These are phyloP conservation scores for Fusarium sp. DNA, from an alignment of 2,329 filamentous ascomycete species.

Conservation along the genomic window DNA sequence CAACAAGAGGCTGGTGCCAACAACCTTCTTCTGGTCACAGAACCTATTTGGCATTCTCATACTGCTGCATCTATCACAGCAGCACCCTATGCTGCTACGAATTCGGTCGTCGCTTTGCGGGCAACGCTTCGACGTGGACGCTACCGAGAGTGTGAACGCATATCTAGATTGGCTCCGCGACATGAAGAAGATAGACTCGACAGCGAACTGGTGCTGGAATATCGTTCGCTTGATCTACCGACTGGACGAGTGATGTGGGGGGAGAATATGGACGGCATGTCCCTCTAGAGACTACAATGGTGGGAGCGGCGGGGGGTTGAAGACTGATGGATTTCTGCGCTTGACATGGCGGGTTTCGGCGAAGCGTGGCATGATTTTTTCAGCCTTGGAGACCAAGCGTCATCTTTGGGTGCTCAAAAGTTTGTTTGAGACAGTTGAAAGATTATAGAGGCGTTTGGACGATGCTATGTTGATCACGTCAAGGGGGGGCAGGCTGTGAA, in stretches of 20 bases:
- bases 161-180: constrained; percentile 71
- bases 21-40: constrained; percentile 71
- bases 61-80: constrained; percentile 64
- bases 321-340: not conserved
- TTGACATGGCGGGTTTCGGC: not conserved
- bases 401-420: not conserved
- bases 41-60: constrained; percentile 69
- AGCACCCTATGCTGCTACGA: constrained; percentile 60
- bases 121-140: constrained; percentile 61
- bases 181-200: constrained; percentile 63
- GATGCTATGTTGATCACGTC: constrained; percentile 30
- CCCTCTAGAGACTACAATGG: not conserved
- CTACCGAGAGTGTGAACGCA: constrained; percentile 58
- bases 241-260: constrained; percentile 41
- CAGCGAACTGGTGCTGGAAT: constrained; percentile 67
- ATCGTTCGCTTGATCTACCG: constrained; percentile 60
- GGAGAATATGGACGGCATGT: not conserved
- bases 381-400: constrained; percentile 10
- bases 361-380: constrained; percentile 16
- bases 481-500: constrained; percentile 12
- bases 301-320: not conserved
- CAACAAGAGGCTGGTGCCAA: constrained; percentile 68
- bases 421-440: constrained; percentile 6
- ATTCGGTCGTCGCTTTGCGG: constrained; percentile 62
- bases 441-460: constrained; percentile 29